Percentiles rank a stretch among this genome's conserved stretches.
Evolutionary conservation across 2,329 filamentous ascomycete genomes (phyloP).

Genomic region (Exophiala xenobiotica): DNA sequence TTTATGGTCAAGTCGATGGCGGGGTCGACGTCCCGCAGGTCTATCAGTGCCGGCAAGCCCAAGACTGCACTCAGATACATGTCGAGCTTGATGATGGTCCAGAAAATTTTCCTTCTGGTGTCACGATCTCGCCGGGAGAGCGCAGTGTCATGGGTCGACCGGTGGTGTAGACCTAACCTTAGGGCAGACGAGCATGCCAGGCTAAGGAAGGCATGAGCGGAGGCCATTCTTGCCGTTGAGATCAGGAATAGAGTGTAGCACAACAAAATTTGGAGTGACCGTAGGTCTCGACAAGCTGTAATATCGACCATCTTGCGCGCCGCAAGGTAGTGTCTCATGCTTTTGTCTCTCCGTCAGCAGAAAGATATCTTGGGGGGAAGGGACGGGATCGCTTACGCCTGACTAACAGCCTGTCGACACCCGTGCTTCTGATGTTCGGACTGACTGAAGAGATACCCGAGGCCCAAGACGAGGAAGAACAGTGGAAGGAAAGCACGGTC

Average conservation of each 20-base stretch:
- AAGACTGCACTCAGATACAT: slow-evolving; percentile 23
- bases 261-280: slow-evolving; percentile 20
- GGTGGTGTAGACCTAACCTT: slow-evolving; percentile 23
- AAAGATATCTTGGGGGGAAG: neutral
- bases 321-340: slow-evolving; percentile 21
- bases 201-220: slow-evolving; percentile 19
- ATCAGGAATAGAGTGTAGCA: slow-evolving; percentile 23
- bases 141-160: slow-evolving; percentile 12
- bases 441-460: slow-evolving; percentile 24
- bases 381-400: slow-evolving; percentile 17
- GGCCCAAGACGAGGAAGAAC: slow-evolving; percentile 20
- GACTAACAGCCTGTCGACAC: slow-evolving; percentile 18
- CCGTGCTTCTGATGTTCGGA: slow-evolving; percentile 18
- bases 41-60: slow-evolving; percentile 20
- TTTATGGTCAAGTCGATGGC: slow-evolving; percentile 2
- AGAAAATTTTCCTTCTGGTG: slow-evolving; percentile 18
- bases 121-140: slow-evolving; percentile 11
- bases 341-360: neutral
- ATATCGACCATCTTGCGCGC: slow-evolving; percentile 23
- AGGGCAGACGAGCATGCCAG: slow-evolving; percentile 19
- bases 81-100: slow-evolving; percentile 26
- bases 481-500: slow-evolving; percentile 25
- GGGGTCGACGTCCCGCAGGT: slow-evolving; percentile 22
- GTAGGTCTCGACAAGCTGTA: slow-evolving; percentile 15
- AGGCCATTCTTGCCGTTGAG: slow-evolving; percentile 22